Evolutionary conservation across 2,329 filamentous ascomycete genomes (phyloP).

Genomic region (Trichoderma polysporum): DNA sequence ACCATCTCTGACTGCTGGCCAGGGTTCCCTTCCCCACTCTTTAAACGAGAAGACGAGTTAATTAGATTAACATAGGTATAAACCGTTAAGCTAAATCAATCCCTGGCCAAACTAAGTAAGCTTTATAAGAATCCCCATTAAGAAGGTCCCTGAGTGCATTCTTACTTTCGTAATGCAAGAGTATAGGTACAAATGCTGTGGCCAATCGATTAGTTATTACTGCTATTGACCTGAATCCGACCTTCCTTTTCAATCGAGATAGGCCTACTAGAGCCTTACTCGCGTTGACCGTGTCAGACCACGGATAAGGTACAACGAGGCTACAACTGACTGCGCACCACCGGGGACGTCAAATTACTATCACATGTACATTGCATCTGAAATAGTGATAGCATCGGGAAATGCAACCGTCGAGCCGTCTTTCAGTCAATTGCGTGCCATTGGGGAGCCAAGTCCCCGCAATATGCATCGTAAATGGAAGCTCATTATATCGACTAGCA

Average conservation of each 20-base stretch:
- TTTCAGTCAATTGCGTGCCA: neutral
- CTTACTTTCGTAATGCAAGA: neutral
- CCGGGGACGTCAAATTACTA: neutral
- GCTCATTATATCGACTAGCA: neutral
- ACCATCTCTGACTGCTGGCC: neutral
- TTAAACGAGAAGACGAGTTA: neutral
- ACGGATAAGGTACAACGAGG: neutral
- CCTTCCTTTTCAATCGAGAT: conserved; percentile 5
- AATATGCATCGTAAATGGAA: neutral
- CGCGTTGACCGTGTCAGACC: neutral
- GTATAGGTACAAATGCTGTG: neutral
- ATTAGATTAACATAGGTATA: neutral
- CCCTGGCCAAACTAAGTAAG: neutral
- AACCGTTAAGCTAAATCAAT: neutral
- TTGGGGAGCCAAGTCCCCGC: neutral
- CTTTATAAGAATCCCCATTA: neutral
- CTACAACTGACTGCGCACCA: neutral
- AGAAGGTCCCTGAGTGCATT: neutral
- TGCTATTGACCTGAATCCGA: neutral
- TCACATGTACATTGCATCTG: neutral
- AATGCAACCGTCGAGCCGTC: neutral
- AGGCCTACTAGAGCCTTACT: neutral
- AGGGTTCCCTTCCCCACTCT: neutral
- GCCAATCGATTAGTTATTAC: neutral
- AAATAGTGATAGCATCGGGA: neutral